Percentiles rank a stretch among this genome's conserved stretches.
These are phyloP conservation scores for Aphanocladium album DNA, from an alignment of 2,329 filamentous ascomycete species.

Conservation along the genomic window DNA sequence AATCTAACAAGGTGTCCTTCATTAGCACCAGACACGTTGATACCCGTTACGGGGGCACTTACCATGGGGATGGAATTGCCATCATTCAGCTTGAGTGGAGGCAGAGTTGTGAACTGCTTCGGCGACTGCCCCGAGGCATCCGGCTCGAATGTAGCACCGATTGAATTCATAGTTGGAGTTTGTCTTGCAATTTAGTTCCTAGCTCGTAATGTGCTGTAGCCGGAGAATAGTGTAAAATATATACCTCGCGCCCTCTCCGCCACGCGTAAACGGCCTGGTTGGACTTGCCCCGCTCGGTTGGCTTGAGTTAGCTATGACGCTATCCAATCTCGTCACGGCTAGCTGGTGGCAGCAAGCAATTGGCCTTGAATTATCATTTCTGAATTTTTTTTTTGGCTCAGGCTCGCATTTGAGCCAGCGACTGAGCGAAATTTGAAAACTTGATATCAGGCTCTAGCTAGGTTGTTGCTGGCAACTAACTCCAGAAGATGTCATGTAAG, in stretches of 20 bases:
- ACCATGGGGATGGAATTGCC: slow-evolving; percentile 68
- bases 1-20: slow-evolving; percentile 41
- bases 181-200: too few relatives aligned
- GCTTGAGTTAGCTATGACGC: too few relatives aligned
- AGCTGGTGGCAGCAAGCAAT: too few relatives aligned
- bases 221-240: not conserved
- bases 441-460: too few relatives aligned
- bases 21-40: not conserved
- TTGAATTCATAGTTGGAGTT: slow-evolving; percentile 38
- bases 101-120: slow-evolving; percentile 41
- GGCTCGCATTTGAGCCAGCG: too few relatives aligned
- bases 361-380: too few relatives aligned
- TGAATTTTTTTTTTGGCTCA: too few relatives aligned
- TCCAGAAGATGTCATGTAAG: not conserved
- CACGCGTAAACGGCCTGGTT: too few relatives aligned
- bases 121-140: slow-evolving; percentile 34
- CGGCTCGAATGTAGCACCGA: slow-evolving; percentile 33
- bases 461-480: not conserved
- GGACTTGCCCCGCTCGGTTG: too few relatives aligned
- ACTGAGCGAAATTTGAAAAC: too few relatives aligned
- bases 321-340: too few relatives aligned
- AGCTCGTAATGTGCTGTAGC: not conserved
- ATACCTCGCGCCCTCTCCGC: not conserved
- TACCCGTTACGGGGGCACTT: slow-evolving; percentile 18
- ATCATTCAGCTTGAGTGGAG: slow-evolving; percentile 66